Conservation (phyloP, 106 monocot species). For the Xerophyta viscosa region DNA sequence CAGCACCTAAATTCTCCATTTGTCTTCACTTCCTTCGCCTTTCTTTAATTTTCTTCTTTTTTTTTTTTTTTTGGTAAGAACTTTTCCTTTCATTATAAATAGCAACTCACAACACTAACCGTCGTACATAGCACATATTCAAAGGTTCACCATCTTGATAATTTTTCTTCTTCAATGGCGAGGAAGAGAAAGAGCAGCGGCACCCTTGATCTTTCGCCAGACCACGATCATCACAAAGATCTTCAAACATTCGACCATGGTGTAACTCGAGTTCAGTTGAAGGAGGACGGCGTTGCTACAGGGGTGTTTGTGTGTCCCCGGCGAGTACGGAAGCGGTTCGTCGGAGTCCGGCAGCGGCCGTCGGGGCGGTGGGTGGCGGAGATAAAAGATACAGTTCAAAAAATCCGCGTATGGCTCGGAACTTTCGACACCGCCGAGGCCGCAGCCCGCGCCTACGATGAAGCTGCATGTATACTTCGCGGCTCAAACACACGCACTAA, state of each 20-base stretch:
- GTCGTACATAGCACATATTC: too few species aligned
- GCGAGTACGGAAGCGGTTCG: slow-evolving; percentile 19
- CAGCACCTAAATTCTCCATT: too few species aligned
- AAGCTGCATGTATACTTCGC: slow-evolving; percentile 20
- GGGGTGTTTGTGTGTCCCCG: slow-evolving; percentile 7
- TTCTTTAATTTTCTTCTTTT: too few species aligned
- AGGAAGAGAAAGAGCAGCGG: slow-evolving; percentile 31
- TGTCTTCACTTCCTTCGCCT: background rate
- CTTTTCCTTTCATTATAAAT: too few species aligned
- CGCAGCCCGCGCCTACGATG: slow-evolving; percentile 30
- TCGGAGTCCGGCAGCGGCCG: slow-evolving; percentile 30
- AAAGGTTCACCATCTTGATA: too few species aligned
- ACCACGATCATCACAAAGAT: background rate
- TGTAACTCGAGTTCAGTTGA: background rate
- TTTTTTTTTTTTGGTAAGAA: too few species aligned
- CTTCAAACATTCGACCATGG: too few species aligned
- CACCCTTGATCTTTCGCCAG: background rate
- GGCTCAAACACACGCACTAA: slow-evolving; percentile 20
- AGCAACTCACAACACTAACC: too few species aligned
- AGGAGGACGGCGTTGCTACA: background rate
- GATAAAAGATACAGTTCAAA: slow-evolving; percentile 35
- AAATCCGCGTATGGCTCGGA: slow-evolving; percentile 46
- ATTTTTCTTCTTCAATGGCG: background rate
- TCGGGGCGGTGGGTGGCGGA: slow-evolving; percentile 35
- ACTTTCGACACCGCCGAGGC: slow-evolving; percentile 50